A percentile compares a stretch with the other conserved stretches of the same genome.
Conservation (phyloP, 352 stramenopile genomes). For the Globisporangium sylvaticum region DNA sequence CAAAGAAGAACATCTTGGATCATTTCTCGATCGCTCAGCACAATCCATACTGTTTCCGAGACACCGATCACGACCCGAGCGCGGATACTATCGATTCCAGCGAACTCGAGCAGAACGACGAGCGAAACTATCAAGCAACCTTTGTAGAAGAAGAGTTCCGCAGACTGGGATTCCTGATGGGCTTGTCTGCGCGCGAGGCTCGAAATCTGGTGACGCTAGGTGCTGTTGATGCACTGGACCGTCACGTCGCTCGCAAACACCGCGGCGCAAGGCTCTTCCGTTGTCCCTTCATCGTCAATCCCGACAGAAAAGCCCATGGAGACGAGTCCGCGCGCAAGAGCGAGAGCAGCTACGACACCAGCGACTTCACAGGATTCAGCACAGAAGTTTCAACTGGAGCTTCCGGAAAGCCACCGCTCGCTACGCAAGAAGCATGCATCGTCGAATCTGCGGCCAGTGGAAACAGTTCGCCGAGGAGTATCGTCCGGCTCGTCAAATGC, state of each 20-base stretch:
- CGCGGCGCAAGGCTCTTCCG: conserved; percentile 2
- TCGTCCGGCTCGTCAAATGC: neutral
- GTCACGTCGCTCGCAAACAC: conserved; percentile 27
- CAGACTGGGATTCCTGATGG: conserved; percentile 50
- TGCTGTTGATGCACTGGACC: conserved; percentile 46
- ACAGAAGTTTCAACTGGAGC: conserved; percentile 40
- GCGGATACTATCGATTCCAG: neutral
- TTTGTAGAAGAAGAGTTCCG: conserved; percentile 54
- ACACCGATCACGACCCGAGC: conserved; percentile 30
- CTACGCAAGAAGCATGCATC: conserved; percentile 31
- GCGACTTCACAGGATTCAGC: conserved; percentile 3
- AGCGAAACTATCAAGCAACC: conserved; percentile 16
- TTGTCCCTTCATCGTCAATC: conserved; percentile 9
- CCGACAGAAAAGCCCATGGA: conserved; percentile 15
- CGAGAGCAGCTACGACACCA: conserved; percentile 5
- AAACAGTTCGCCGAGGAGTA: neutral
- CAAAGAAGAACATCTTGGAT: conserved; percentile 69
- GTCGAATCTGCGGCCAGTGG: neutral
- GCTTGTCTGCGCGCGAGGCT: conserved; percentile 50
- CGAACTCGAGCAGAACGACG: conserved; percentile 17
- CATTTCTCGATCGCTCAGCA: conserved; percentile 67
- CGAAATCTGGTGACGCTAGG: conserved; percentile 57
- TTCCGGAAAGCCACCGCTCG: conserved; percentile 40
- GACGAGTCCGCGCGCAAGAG: conserved; percentile 12
- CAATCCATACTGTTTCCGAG: conserved; percentile 70